Conservation (phyloP, 352 stramenopile genomes). For the Plasmopara halstedii region DNA sequence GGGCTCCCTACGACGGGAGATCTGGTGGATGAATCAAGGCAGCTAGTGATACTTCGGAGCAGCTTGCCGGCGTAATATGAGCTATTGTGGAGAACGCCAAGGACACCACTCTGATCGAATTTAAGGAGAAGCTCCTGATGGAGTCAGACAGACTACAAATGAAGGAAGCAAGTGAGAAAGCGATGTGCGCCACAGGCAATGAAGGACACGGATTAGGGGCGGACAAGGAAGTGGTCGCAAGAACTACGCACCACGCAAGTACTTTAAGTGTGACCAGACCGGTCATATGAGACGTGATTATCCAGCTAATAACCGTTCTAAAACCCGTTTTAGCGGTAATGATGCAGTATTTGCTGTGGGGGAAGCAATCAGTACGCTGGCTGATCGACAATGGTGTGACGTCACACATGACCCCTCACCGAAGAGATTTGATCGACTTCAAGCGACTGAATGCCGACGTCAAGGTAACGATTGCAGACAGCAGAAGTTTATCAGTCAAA, state of each 20-base stretch:
- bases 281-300: no score
- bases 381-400: not conserved
- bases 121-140: not conserved
- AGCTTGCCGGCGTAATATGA: no score
- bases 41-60: no score
- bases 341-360: not conserved
- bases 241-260: no score
- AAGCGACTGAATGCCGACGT: not conserved
- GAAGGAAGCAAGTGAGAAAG: slow-evolving; percentile 1
- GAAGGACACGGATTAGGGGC: not conserved
- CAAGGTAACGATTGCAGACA: slow-evolving; percentile 13
- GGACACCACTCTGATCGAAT: not conserved
- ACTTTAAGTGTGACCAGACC: no score
- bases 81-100: not conserved
- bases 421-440: slow-evolving; percentile 3
- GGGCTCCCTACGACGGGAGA: no score
- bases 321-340: not conserved
- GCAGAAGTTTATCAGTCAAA: no score
- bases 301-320: no score
- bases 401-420: not conserved
- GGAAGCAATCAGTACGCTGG: not conserved
- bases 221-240: no score
- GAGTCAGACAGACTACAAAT: not conserved
- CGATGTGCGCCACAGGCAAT: not conserved
- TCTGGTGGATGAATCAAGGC: no score